phyloP scores from a whole-genome alignment of 257 asterid species.

The Solanum stenotomum region DNA sequence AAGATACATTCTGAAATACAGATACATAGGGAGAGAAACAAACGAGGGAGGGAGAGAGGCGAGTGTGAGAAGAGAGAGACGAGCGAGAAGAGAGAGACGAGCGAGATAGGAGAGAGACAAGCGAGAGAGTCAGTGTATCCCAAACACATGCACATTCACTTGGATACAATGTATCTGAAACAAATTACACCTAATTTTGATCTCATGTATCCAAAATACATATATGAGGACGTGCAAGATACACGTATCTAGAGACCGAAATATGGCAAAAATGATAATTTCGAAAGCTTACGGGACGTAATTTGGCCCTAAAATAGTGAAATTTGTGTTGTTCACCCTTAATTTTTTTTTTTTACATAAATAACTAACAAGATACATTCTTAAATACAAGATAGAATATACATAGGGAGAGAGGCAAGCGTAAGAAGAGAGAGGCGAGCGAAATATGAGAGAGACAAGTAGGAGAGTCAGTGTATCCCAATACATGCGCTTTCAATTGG shows the following conservation, averaged over 20 bases:
- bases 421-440: background rate
- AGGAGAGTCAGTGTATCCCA: background rate
- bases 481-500: background rate
- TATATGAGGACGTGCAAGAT: no score
- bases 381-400: no score
- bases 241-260: background rate
- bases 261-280: no score
- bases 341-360: no score
- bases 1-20: no score
- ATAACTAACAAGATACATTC: no score
- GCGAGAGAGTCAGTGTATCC: background rate
- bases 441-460: background rate
- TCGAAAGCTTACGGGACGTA: no score
- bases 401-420: no score
- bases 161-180: background rate
- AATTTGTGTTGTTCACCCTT: background rate
- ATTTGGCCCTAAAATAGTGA: no score
- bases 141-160: background rate
- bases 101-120: background rate
- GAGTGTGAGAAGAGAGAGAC: background rate
- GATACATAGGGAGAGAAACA: background rate
- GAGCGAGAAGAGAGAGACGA: background rate
- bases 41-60: no score
- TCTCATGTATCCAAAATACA: background rate
- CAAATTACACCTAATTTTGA: no score